Percentiles rank a stretch among this genome's conserved stretches.
phyloP scores from a whole-genome alignment of 768 basidiomycete genomes.

The Rhodotorula kratochvilovae region DNA sequence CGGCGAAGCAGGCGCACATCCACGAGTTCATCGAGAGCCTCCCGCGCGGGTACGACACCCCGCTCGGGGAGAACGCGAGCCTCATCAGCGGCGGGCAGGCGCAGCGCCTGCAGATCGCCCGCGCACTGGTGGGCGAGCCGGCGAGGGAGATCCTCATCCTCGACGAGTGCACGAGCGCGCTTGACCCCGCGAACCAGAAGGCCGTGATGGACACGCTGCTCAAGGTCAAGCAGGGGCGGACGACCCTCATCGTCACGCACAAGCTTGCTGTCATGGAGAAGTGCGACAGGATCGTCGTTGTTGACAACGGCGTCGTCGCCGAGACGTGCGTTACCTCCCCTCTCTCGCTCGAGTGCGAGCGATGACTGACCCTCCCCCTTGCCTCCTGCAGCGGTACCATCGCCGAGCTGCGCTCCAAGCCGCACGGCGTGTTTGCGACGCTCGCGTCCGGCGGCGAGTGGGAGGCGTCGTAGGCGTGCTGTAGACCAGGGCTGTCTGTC shows the following conservation, averaged over 20 bases:
- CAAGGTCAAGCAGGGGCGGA: conserved; percentile 62
- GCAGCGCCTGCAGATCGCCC: conserved; percentile 84
- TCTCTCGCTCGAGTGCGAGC: no score
- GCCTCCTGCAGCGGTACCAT: conserved; percentile 16
- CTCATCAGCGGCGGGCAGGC: conserved; percentile 91
- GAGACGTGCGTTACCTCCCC: conserved; percentile 62
- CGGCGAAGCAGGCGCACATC: conserved; percentile 71
- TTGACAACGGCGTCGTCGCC: conserved; percentile 68
- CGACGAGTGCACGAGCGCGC: conserved; percentile 91
- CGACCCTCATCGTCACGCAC: conserved; percentile 90
- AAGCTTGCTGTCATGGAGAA: conserved; percentile 82
- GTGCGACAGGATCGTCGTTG: conserved; percentile 82
- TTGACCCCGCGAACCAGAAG: conserved; percentile 78
- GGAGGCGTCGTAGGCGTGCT: background rate
- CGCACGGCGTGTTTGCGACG: conserved; percentile 26
- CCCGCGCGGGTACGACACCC: conserved; percentile 79
- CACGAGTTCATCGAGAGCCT: conserved; percentile 79
- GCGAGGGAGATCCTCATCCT: conserved; percentile 69
- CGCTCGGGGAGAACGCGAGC: conserved; percentile 84
- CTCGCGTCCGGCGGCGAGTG: conserved; percentile 38
- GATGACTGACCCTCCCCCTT: no score
- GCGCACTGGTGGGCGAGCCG: conserved; percentile 68
- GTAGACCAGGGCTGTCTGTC: background rate
- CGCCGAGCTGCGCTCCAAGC: conserved; percentile 19
- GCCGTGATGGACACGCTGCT: conserved; percentile 73